Conservation (phyloP, 2,329 filamentous ascomycete species). For the Trichoderma aggressivum region DNA sequence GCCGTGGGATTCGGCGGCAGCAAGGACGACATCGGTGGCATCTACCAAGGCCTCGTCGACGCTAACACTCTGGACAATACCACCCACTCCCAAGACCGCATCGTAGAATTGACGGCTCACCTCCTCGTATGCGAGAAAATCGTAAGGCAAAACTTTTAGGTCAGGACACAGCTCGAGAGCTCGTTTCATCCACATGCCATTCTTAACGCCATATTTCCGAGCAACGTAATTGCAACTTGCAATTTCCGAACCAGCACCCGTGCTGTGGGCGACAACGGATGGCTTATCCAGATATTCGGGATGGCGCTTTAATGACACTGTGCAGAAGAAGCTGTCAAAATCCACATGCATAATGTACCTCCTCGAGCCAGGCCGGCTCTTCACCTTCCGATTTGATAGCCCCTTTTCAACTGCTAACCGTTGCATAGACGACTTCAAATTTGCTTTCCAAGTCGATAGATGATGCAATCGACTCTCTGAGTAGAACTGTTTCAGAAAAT, state of each 20-base stretch:
- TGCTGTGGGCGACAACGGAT: slow-evolving; percentile 82
- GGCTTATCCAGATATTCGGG: slow-evolving; percentile 77
- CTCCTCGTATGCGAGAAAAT: slow-evolving; percentile 92
- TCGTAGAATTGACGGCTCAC: slow-evolving; percentile 87
- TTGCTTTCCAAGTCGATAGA: slow-evolving; percentile 93
- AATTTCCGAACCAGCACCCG: slow-evolving; percentile 84
- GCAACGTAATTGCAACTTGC: slow-evolving; percentile 97
- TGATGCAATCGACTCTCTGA: slow-evolving; percentile 93
- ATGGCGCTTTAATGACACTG: slow-evolving; percentile 75
- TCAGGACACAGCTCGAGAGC: slow-evolving; percentile 80
- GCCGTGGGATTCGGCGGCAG: slow-evolving; percentile 63
- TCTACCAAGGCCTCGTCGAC: slow-evolving; percentile 94
- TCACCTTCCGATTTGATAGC: slow-evolving; percentile 40
- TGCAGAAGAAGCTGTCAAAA: slow-evolving; percentile 98
- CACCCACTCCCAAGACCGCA: slow-evolving; percentile 73
- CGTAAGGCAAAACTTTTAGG: slow-evolving; percentile 87
- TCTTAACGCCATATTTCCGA: slow-evolving; percentile 80
- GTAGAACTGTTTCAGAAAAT: slow-evolving; percentile 93
- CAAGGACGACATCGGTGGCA: slow-evolving; percentile 67
- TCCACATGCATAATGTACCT: slow-evolving; percentile 93
- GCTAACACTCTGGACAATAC: slow-evolving; percentile 90
- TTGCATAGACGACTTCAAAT: slow-evolving; percentile 86
- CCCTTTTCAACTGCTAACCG: slow-evolving; percentile 69
- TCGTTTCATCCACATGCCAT: slow-evolving; percentile 99
- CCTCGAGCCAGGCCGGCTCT: slow-evolving; percentile 60